Evolutionary conservation across 23 red algal genomes (phyloP).

Genomic region (Agarophyton chilense): DNA sequence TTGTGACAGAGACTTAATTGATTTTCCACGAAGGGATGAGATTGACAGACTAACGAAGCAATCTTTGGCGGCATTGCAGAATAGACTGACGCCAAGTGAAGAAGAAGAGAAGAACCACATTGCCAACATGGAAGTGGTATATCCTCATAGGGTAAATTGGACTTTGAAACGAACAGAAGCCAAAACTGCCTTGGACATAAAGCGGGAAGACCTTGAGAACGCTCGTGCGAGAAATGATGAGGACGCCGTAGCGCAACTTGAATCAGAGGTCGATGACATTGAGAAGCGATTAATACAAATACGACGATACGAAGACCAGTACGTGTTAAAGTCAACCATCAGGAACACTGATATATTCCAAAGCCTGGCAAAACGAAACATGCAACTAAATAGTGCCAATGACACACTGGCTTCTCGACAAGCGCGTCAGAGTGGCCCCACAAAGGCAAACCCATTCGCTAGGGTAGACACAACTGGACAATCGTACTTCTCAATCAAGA

Average conservation of each 20-base stretch:
- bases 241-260: conserved; percentile 19
- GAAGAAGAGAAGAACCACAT: conserved; percentile 60
- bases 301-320: conserved; percentile 35
- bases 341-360: conserved; percentile 52
- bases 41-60: conserved; percentile 34
- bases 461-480: conserved; percentile 66
- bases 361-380: conserved; percentile 57
- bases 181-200: conserved; percentile 52
- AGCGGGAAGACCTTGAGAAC: conserved; percentile 41
- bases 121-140: conserved; percentile 64
- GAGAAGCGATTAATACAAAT: conserved; percentile 23
- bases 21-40: conserved; percentile 55
- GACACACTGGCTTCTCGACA: conserved; percentile 25
- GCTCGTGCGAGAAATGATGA: neutral
- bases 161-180: conserved; percentile 58
- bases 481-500: conserved; percentile 58
- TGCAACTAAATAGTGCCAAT: conserved; percentile 43
- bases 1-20: neutral
- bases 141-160: conserved; percentile 65
- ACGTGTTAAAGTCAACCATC: conserved; percentile 24
- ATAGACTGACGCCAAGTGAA: conserved; percentile 41
- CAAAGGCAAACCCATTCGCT: conserved; percentile 39
- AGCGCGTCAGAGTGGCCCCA: neutral
- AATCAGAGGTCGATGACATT: conserved; percentile 11
- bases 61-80: neutral